phyloP scores from a whole-genome alignment of 2,329 filamentous ascomycete species.

The Onygenales sp. region DNA sequence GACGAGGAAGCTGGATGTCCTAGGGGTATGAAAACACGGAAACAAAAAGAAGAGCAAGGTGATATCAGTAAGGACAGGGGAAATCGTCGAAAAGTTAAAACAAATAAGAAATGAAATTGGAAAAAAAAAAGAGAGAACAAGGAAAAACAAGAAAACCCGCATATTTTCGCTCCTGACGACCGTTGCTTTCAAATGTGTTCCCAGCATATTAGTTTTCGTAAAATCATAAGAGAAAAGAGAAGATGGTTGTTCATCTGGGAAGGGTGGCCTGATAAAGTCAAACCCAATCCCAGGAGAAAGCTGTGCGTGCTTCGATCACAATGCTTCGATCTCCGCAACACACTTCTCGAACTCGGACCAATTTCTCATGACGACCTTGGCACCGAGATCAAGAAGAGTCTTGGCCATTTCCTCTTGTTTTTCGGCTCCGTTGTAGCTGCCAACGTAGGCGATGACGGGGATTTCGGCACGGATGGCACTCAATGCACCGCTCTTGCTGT shows the following conservation, averaged over 20 bases:
- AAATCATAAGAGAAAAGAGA: constrained; percentile 16
- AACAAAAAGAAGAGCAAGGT: no score
- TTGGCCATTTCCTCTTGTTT: constrained; percentile 58
- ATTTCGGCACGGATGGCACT: constrained; percentile 71
- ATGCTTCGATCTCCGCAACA: constrained; percentile 32
- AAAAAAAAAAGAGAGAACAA: background rate
- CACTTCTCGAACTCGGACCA: constrained; percentile 38
- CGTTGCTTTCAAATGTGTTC: constrained; percentile 13
- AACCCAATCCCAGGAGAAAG: background rate
- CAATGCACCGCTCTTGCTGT: constrained; percentile 75
- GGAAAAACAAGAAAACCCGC: background rate
- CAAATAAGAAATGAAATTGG: background rate
- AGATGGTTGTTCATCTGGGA: no score
- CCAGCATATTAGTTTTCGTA: constrained; percentile 4
- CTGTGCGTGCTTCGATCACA: constrained; percentile 6
- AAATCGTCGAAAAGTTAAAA: background rate
- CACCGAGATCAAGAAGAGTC: constrained; percentile 52
- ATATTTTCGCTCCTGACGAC: constrained; percentile 13
- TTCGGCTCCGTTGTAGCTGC: constrained; percentile 55
- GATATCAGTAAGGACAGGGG: background rate
- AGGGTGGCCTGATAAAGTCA: background rate
- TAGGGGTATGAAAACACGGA: no score
- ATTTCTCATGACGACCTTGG: constrained; percentile 48
- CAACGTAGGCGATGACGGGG: constrained; percentile 74
- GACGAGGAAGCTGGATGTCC: no score